phyloP scores from a whole-genome alignment of 768 basidiomycete species.

The Tephrocybe sp. region DNA sequence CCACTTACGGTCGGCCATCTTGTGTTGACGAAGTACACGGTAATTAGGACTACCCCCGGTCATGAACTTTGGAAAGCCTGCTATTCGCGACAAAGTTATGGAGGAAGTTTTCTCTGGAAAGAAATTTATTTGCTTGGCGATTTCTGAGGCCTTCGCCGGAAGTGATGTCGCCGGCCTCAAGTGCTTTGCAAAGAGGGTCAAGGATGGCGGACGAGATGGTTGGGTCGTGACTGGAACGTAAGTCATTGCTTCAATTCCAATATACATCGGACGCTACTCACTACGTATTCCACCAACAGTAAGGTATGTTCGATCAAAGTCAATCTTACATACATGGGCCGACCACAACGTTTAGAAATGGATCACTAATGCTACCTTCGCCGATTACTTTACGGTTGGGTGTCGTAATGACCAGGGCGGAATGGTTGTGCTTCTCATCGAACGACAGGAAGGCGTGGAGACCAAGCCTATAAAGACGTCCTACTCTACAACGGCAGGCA shows the following conservation, averaged over 20 bases:
- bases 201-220: constrained; percentile 39
- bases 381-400: constrained; percentile 68
- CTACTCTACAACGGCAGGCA: constrained; percentile 59
- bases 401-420: constrained; percentile 53
- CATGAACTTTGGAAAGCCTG: constrained; percentile 73
- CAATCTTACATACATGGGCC: too few species aligned
- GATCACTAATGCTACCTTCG: constrained; percentile 78
- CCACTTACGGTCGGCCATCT: neutral
- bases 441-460: constrained; percentile 57
- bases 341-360: constrained; percentile 45
- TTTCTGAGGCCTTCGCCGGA: constrained; percentile 87
- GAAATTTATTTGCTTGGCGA: constrained; percentile 76
- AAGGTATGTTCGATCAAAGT: too few species aligned
- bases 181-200: constrained; percentile 71
- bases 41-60: constrained; percentile 67
- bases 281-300: neutral
- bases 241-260: constrained; percentile 11
- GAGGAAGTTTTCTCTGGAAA: constrained; percentile 58
- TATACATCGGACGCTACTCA: neutral
- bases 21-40: constrained; percentile 3
- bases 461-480: constrained; percentile 63
- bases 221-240: constrained; percentile 86
- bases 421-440: constrained; percentile 27
- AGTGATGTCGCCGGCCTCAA: constrained; percentile 72
- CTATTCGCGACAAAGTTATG: constrained; percentile 60